These are phyloP conservation scores for Acrasis kona DNA, from an alignment of 78 protist species.

Conservation along the genomic window DNA sequence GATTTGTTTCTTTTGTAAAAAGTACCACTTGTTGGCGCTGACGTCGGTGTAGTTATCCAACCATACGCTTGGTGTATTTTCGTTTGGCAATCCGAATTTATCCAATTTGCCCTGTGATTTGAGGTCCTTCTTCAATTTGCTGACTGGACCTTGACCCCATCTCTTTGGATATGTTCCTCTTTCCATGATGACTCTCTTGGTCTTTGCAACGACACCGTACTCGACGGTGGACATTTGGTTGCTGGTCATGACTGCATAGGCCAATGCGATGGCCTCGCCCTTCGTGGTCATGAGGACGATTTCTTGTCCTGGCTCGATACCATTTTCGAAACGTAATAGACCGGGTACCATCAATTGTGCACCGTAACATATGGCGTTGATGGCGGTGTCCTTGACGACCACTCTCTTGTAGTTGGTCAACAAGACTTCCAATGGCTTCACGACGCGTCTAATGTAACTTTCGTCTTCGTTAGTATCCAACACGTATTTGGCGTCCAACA, in stretches of 20 bases:
- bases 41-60: conserved; percentile 38
- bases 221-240: conserved; percentile 85
- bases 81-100: conserved; percentile 94
- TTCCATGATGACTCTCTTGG: conserved; percentile 99
- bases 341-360: conserved; percentile 98
- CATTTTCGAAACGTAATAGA: conserved; percentile 85
- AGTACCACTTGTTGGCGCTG: conserved; percentile 9
- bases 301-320: conserved; percentile 90
- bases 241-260: conserved; percentile 96
- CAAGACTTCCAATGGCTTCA: conserved; percentile 94
- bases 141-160: conserved; percentile 98
- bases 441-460: conserved; percentile 88
- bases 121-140: conserved; percentile 83
- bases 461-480: conserved; percentile 79
- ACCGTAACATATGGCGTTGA: conserved; percentile 99
- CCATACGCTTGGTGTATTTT: conserved; percentile 93
- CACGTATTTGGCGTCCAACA: conserved; percentile 95
- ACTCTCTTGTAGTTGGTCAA: conserved; percentile 87
- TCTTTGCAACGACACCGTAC: conserved; percentile 98
- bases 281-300: conserved; percentile 97
- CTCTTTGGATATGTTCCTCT: conserved; percentile 96
- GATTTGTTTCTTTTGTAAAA: not conserved
- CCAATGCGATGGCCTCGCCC: conserved; percentile 99
- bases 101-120: conserved; percentile 92
- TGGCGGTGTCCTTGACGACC: conserved; percentile 96